phyloP scores from a whole-genome alignment of 768 basidiomycete species.

The Thelephora ganbajun region DNA sequence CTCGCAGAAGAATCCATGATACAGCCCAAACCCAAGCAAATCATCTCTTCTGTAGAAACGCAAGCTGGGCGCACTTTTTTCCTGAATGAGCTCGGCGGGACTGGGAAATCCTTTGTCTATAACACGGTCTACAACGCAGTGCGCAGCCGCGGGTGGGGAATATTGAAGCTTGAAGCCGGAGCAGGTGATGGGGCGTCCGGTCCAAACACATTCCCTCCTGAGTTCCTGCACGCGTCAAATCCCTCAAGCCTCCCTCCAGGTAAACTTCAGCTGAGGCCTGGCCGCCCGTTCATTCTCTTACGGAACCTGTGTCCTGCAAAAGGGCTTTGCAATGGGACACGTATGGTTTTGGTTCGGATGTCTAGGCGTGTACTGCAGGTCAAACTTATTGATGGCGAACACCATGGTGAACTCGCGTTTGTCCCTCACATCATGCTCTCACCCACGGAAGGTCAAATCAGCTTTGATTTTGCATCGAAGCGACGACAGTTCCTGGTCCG shows the following conservation, averaged over 20 bases:
- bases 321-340: slow-evolving; percentile 25
- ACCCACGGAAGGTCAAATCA: slow-evolving; percentile 11
- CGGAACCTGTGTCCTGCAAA: slow-evolving; percentile 24
- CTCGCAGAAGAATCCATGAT: too few species aligned
- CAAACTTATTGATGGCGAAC: slow-evolving; percentile 21
- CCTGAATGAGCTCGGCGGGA: slow-evolving; percentile 28
- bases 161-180: too few species aligned
- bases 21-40: too few species aligned
- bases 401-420: slow-evolving; percentile 21
- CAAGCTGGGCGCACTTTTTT: slow-evolving; percentile 20
- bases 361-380: slow-evolving; percentile 20
- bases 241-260: slow-evolving; percentile 24
- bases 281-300: slow-evolving; percentile 26
- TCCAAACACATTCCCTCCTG: slow-evolving; percentile 12
- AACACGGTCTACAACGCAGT: slow-evolving; percentile 20
- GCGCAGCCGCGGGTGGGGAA: slow-evolving; percentile 9
- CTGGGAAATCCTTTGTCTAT: slow-evolving; percentile 33
- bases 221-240: slow-evolving; percentile 25
- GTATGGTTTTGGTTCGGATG: slow-evolving; percentile 16
- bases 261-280: slow-evolving; percentile 5
- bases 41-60: slow-evolving; percentile 8
- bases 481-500: slow-evolving; percentile 14
- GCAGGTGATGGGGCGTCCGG: slow-evolving; percentile 6
- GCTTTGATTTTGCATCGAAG: slow-evolving; percentile 17
- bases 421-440: slow-evolving; percentile 26